These are phyloP conservation scores for Tilletia caries DNA, from an alignment of 1,284 basidiomycete species.

Conservation along the genomic window DNA sequence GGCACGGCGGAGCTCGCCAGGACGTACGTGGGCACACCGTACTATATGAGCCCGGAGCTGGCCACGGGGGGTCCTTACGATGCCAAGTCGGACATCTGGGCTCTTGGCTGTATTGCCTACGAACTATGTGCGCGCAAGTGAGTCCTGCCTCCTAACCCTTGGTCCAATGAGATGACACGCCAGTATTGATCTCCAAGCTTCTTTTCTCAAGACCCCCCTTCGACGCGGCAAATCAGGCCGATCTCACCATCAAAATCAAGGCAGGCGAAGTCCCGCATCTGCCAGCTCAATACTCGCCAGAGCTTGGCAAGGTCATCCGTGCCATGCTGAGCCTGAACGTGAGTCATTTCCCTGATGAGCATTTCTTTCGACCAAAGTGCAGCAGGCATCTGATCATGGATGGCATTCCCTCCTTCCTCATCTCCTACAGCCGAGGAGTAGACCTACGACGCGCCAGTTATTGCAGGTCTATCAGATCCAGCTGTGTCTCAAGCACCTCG, in stretches of 20 bases:
- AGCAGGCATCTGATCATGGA: too few species aligned
- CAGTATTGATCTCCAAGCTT: too few species aligned
- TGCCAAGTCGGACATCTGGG: constrained; percentile 97
- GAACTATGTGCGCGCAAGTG: constrained; percentile 72
- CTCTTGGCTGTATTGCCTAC: constrained; percentile 89
- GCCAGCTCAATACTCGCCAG: constrained; percentile 73
- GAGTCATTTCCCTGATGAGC: constrained; percentile 21
- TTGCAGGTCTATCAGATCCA: constrained; percentile 72
- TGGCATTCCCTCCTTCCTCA: too few species aligned
- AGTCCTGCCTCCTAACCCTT: neutral
- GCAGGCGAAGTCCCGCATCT: constrained; percentile 81
- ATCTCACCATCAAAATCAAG: constrained; percentile 75
- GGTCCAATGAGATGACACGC: too few species aligned
- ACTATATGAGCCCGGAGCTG: constrained; percentile 97
- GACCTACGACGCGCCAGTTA: constrained; percentile 73
- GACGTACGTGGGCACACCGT: constrained; percentile 95
- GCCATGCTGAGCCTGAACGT: constrained; percentile 63
- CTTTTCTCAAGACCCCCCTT: constrained; percentile 66
- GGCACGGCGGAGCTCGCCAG: constrained; percentile 75
- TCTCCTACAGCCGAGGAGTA: constrained; percentile 63
- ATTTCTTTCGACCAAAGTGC: too few species aligned
- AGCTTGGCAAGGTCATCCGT: constrained; percentile 71
- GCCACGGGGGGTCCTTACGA: constrained; percentile 95
- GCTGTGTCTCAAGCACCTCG: constrained; percentile 56
- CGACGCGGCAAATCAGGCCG: constrained; percentile 80